A percentile compares a stretch with the other conserved stretches of the same genome.
Evolutionary conservation across 768 basidiomycete genomes (phyloP).

Genomic region (Suillus subalutaceus): DNA sequence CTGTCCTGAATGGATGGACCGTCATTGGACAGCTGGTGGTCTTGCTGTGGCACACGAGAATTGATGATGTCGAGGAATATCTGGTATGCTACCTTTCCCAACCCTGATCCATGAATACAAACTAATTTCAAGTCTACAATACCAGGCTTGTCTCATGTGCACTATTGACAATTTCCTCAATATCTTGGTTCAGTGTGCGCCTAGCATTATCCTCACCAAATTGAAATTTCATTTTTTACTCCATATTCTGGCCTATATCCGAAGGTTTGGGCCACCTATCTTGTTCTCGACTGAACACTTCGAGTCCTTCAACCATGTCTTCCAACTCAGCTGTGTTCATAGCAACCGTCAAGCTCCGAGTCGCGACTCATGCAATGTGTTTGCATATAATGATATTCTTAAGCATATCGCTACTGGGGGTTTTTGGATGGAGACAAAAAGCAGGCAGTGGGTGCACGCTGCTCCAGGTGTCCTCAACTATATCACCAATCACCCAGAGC

Average conservation of each 20-base stretch:
- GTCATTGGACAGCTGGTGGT: conserved; percentile 38
- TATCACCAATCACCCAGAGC: conserved; percentile 12
- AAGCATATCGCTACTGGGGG: conserved; percentile 24
- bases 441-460: conserved; percentile 8
- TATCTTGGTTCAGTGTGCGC: conserved; percentile 22
- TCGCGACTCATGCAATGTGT: conserved; percentile 21
- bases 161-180: conserved; percentile 27
- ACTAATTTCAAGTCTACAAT: background rate
- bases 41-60: conserved; percentile 45
- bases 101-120: background rate
- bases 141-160: conserved; percentile 13
- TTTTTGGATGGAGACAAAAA: conserved; percentile 14
- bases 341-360: conserved; percentile 36
- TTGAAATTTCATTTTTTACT: conserved; percentile 36
- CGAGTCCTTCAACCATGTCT: conserved; percentile 33
- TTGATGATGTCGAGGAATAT: conserved; percentile 40
- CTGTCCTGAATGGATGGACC: conserved; percentile 31
- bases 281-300: conserved; percentile 32
- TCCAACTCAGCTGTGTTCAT: conserved; percentile 25
- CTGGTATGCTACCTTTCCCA: conserved; percentile 21
- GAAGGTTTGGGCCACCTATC: conserved; percentile 31
- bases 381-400: conserved; percentile 14
- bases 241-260: conserved; percentile 30
- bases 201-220: conserved; percentile 30
- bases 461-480: conserved; percentile 6